Base-by-base conservation (phyloP, 306 rosid species). In the Calophaca sinica region DNA sequence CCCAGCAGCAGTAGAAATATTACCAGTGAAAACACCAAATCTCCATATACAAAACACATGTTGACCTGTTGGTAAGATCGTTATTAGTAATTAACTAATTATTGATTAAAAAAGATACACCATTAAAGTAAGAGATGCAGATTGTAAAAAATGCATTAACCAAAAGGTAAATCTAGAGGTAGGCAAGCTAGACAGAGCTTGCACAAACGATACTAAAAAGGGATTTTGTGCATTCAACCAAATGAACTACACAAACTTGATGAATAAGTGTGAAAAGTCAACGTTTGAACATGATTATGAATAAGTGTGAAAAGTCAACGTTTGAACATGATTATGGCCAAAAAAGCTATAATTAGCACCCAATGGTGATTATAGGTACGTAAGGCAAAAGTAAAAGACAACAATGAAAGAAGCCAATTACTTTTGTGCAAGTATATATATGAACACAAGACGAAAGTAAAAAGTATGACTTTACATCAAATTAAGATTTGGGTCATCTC, bases 21-120 rank as follows among this genome's bases (percentile, higher is more conserved):
- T 53, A 80, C 67, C 12, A 71, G 46, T 9, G 55, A 62, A 71
- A 79, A 9, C 15, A 61, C 48, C 66, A 80, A 67, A 67, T 51
- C 44, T 77, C 46, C 58, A 71, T 31, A 64, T 14, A 50, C 45
- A 39, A 5, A 75, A 32, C 3, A 62, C 96, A 87, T 89, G 50
- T 80, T 73, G 7, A 66, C 41, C 88, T 87, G 85, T 54, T 53
- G 75, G 28, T 38, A 75, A 49, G 32, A 61, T 49, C 39, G 15
- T 5, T n/a, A 71, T 79, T 32, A 44, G 63, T 51, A 73, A 53
- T 26, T 10, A 35, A 38, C 41, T 49, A 50, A 45, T 4, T 6
- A 62, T 59, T 36, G 13, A 49, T 60, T n/a, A n/a, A 38, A 6
- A 9, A 60, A 11, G 5, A 6, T 44, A 53, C 36, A 20, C 26